A percentile compares a stretch with the other conserved stretches of the same genome.
Evolutionary conservation across 306 rosid species (phyloP).

Genomic region (Rubus idaeus): DNA sequence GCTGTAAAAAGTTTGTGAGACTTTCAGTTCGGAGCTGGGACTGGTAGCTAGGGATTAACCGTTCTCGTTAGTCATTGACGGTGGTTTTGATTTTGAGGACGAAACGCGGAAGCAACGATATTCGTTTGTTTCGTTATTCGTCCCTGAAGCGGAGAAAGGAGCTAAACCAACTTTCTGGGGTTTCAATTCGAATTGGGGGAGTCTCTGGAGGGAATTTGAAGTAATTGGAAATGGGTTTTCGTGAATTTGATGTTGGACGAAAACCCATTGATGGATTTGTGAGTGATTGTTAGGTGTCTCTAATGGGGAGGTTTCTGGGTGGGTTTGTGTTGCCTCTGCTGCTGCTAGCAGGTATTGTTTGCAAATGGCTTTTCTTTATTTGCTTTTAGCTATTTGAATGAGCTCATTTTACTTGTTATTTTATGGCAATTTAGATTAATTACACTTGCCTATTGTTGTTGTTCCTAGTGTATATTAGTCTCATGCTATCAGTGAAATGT

Average conservation of each 20-base stretch:
- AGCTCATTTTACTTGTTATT: background rate
- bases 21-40: slow-evolving; percentile 23
- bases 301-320: slow-evolving; percentile 72
- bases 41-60: slow-evolving; percentile 5
- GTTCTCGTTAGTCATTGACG: too few species aligned
- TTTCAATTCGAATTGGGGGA: slow-evolving; percentile 26
- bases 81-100: background rate
- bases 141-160: background rate
- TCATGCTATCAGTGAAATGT: too few species aligned
- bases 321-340: slow-evolving; percentile 76
- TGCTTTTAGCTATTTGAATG: slow-evolving; percentile 7
- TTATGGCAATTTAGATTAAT: too few species aligned
- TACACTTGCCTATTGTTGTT: too few species aligned
- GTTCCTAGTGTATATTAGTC: too few species aligned
- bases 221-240: slow-evolving; percentile 47
- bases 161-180: slow-evolving; percentile 9
- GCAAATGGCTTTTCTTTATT: background rate
- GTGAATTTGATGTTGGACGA: slow-evolving; percentile 24
- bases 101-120: slow-evolving; percentile 3
- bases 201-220: slow-evolving; percentile 14
- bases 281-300: slow-evolving; percentile 41
- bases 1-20: background rate
- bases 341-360: slow-evolving; percentile 63
- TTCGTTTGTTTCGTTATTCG: slow-evolving; percentile 11
- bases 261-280: slow-evolving; percentile 30